Conservation (phyloP, 106 monocot species). For the Dioscorea alata region DNA sequence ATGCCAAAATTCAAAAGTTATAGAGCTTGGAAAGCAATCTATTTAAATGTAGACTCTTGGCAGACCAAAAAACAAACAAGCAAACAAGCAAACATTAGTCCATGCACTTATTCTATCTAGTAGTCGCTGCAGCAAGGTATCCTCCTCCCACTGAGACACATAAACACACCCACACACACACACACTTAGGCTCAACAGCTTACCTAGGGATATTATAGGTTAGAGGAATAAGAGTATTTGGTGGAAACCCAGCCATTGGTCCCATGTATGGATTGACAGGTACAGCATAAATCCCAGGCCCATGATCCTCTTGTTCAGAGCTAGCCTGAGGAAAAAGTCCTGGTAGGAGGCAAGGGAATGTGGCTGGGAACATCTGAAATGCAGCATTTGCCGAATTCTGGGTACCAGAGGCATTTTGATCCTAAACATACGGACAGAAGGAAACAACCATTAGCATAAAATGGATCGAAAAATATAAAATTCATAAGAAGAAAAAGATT, state of each 20-base stretch:
- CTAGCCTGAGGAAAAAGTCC: slow-evolving; percentile 6
- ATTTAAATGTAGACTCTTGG: too few species aligned
- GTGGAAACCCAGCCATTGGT: slow-evolving; percentile 12
- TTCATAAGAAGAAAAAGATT: too few species aligned
- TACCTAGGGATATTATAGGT: slow-evolving; percentile 39
- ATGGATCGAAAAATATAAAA: too few species aligned
- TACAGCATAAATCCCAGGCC: slow-evolving; percentile 47
- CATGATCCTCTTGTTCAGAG: slow-evolving; percentile 28
- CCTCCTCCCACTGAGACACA: too few species aligned
- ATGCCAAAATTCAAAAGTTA: too few species aligned
- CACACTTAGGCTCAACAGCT: neutral
- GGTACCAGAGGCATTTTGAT: neutral
- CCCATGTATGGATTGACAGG: slow-evolving; percentile 26
- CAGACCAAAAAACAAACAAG: too few species aligned
- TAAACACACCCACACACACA: too few species aligned
- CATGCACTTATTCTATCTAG: too few species aligned
- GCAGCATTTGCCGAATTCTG: neutral
- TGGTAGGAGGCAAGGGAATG: slow-evolving; percentile 8
- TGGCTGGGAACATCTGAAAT: slow-evolving; percentile 3
- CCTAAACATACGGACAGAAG: neutral
- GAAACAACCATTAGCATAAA: too few species aligned
- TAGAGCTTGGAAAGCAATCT: too few species aligned
- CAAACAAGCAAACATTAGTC: too few species aligned
- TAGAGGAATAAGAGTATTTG: slow-evolving; percentile 28
- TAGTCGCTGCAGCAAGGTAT: too few species aligned